Evolutionary conservation across 83 land plant species (phyloP), one percentile per base, ranked within the genome.

Genomic region (Picea abies): DNA sequence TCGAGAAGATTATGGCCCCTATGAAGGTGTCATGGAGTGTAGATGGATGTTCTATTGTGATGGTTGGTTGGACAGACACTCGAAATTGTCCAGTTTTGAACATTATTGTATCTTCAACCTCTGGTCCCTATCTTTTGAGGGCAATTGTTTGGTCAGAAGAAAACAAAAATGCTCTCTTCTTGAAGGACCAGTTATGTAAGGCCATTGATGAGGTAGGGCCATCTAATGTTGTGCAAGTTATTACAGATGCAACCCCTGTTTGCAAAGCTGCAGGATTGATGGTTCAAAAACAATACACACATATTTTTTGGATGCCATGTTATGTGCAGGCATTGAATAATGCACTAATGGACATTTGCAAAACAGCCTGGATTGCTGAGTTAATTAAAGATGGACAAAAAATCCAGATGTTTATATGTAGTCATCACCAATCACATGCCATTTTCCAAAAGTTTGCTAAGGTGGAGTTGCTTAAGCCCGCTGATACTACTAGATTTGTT

Each of bases 141-240:
- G 82, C 76, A 3, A 58, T 72, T n/a, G 83, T 79, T 69, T 85
- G 84, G 41, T 78, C 73, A 19, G 87, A 84, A 4, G 82, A 85
- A 76, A 4, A n/a, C 29, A 82, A 79, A 58, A 79, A 85, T 65
- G 76, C 73, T n/a, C 16, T 26, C 6, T 82, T 82, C 29, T 76
- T 79, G 22, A 19, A 65, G 1, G 15, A 64, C 1, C 29, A 65
- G 44, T 75, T 82, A 29, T 82, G 72, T 14, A 17, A 68, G 29
- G 71, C 4, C 14, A 68, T 68, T 68, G 19, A 26, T 11, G 16
- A 15, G 35, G 39, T 29, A 12, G 16, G 71, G 37, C 39, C 39
- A 14, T 4, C 29, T 14, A 68, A 68, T 29, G 71, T 11, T 14
- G 16, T 68, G 71, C 71, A 68, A 68, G 71, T 68, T 26, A 35